Base-by-base conservation (phyloP, 1,284 basidiomycete genomes). In the Sphagnurus paluster region DNA sequence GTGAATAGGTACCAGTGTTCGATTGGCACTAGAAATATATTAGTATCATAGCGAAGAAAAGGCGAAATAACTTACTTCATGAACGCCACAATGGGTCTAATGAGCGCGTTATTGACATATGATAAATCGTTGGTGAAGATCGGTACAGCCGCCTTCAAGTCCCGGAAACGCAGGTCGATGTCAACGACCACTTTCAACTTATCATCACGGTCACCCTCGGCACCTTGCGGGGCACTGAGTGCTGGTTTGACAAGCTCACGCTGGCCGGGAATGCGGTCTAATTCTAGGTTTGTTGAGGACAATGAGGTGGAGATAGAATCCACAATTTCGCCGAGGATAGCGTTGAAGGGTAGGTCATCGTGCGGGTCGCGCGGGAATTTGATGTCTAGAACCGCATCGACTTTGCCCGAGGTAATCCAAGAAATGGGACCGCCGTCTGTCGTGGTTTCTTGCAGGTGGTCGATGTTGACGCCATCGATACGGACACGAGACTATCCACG, bases 341-440 rank as follows among this genome's bases (percentile, higher is more conserved):
- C 87, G 59, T 95, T 89, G 54, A 98, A 76, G n/a, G 84, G 80
- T 20, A 84, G 77, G 53, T 87, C 85, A 41, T 87, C 84, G 43
- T 82, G 75, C 7, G 84, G 80, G 57, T 93, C 86, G 17, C 84
- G 82, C 10, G 97, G 95, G 68, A 99, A 98, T 62, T 95, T 94
- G 69, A 99, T 94, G 68, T 99, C 96, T 14, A 98, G 80, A 2
- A 99, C 97, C 2, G 94, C 90, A 60, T 99, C 96, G 24, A 98
- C 82, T 67, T 96, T 96, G 38, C 97, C 97, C 0, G 93, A 92
- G 1, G 88, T 90, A 54, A 99, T 93, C 96, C 97, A 99, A 3
- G 92, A 93, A 50, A 98, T 85, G 3, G 96, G 94, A 0, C 96
- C 93, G 52, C 86, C 87, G 50, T 84, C 80, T 4, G 86, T 87